A percentile compares a stretch with the other conserved stretches of the same genome.
Evolutionary conservation across 1,284 basidiomycete genomes (phyloP).

Genomic region (Sporisorium reilianum): DNA sequence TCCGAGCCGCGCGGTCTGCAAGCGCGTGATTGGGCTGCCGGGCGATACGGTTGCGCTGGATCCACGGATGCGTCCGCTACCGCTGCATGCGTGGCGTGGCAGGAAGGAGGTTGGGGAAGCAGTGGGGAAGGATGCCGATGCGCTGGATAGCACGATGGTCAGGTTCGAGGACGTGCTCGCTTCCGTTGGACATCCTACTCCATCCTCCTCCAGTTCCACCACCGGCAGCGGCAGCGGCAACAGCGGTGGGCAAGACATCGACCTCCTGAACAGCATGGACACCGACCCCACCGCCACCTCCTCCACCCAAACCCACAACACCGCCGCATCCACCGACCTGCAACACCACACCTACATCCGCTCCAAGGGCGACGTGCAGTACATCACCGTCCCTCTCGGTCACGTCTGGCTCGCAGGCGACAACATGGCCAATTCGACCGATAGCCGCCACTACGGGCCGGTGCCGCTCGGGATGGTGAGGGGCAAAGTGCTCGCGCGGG

Average conservation of each 20-base stretch:
- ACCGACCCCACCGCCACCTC: slow-evolving; percentile 17
- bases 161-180: slow-evolving; percentile 23
- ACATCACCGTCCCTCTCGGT: slow-evolving; percentile 46
- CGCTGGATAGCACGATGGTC: slow-evolving; percentile 12
- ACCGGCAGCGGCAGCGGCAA: neutral
- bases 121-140: neutral
- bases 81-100: slow-evolving; percentile 28
- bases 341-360: slow-evolving; percentile 26
- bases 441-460: slow-evolving; percentile 91
- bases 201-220: no score
- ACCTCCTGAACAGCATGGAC: slow-evolving; percentile 37
- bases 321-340: slow-evolving; percentile 10
- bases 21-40: slow-evolving; percentile 88
- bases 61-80: slow-evolving; percentile 71
- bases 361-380: slow-evolving; percentile 43
- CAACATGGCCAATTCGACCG: slow-evolving; percentile 84
- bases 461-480: slow-evolving; percentile 85
- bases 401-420: slow-evolving; percentile 90
- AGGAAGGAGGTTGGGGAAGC: no score
- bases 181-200: neutral
- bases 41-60: slow-evolving; percentile 91
- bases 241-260: no score
- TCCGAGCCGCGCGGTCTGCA: slow-evolving; percentile 82
- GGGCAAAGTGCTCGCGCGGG: slow-evolving; percentile 80
- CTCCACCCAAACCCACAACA: slow-evolving; percentile 16